Conservation (phyloP, 106 monocot species). For the Dendrobium chrysotoxum region DNA sequence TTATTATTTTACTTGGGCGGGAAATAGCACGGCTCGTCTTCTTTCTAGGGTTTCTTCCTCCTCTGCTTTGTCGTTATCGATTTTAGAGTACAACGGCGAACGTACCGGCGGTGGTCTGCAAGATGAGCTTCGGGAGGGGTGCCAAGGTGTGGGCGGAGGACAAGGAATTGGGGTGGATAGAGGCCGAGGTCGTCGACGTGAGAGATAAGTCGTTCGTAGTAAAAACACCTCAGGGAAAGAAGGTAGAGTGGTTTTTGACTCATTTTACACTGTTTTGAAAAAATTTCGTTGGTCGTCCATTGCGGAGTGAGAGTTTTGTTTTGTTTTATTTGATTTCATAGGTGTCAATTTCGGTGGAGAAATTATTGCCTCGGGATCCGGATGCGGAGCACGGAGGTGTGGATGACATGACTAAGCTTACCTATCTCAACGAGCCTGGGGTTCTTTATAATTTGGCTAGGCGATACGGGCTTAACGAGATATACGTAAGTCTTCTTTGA, state of each 20-base stretch:
- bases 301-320: neutral
- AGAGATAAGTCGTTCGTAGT: constrained; percentile 39
- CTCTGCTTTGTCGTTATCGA: neutral
- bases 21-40: constrained; percentile 8
- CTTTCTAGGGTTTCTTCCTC: constrained; percentile 16
- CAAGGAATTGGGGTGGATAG: constrained; percentile 63
- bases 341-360: constrained; percentile 28
- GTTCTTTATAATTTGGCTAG: constrained; percentile 61
- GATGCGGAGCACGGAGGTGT: constrained; percentile 59
- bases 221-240: constrained; percentile 35
- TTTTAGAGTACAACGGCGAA: constrained; percentile 6
- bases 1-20: constrained; percentile 1
- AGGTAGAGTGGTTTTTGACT: constrained; percentile 32
- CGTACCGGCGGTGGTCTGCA: neutral
- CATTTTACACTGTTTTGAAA: neutral
- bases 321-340: constrained; percentile 9
- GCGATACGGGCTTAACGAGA: constrained; percentile 62
- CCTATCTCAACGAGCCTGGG: constrained; percentile 62
- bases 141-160: constrained; percentile 79
- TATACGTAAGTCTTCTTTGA: constrained; percentile 38
- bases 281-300: neutral
- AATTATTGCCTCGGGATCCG: constrained; percentile 55
- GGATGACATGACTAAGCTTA: constrained; percentile 76
- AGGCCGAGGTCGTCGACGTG: constrained; percentile 60
- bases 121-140: constrained; percentile 76